Evolutionary conservation across 306 rosid species (phyloP), one percentile per base, ranked within the genome.

Genomic region (Inga laurina): DNA sequence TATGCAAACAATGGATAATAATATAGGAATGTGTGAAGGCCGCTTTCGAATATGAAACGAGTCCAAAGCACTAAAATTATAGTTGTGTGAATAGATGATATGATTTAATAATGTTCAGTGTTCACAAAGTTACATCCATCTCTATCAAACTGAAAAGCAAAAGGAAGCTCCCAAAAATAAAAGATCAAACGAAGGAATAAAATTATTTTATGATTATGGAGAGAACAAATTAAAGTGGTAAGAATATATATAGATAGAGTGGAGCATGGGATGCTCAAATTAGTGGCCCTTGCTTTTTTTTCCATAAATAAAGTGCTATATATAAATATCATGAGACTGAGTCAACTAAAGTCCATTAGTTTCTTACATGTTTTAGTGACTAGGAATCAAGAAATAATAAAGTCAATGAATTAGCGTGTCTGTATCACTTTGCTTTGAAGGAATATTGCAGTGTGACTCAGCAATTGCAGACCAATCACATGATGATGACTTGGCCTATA

Each of bases 181-280:
- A 44, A 72, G n/a, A 56, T 78, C 3, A 62, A 43, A 79, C n/a
- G 79, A 72, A 68, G 81, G 48, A 57, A 78, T 48, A 67, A 83
- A 69, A 83, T 51, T 45, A 48, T 71, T 76, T 57, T 83, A 82
- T 72, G 72, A 75, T 76, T 76, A 22, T 43, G 73, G 61, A 75
- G 43, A 86, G 83, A 83, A 75, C 80, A 83, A 82, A 84, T 80
- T 77, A 74, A 83, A 84, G 83, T 77, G 77, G 75, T 79, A 81
- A 56, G 71, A 70, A 39, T 54, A 18, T 54, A n/a, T 57, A 57
- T 24, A 10, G 30, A 71, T 4, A 79, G 5, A 66, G 15, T 84
- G 41, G 66, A 83, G 90, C 84, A 88, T 72, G 70, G 64, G 92
- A 88, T 90, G 91, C 93, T 82, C 43, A 80, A 72, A 76, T 76